Conservation (phyloP, 352 stramenopile genomes). For the Pythium sp. region DNA sequence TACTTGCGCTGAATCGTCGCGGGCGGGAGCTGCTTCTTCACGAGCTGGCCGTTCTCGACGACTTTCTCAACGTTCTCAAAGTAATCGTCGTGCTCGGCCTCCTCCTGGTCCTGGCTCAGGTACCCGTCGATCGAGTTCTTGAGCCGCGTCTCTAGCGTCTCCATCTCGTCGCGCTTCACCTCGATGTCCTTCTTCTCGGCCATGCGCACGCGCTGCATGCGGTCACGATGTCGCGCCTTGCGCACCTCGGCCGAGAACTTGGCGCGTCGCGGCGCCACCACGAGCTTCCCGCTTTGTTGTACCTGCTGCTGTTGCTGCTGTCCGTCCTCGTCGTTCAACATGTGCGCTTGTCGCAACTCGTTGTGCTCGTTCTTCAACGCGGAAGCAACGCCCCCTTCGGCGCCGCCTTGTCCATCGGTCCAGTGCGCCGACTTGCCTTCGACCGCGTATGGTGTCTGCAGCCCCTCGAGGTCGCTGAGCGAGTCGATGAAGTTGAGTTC, state of each 20-base stretch:
- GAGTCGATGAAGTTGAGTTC: slow-evolving; percentile 9
- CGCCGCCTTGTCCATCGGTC: background rate
- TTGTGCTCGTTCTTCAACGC: background rate
- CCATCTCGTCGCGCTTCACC: slow-evolving; percentile 34
- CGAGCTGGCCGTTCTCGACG: background rate
- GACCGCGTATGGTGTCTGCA: background rate
- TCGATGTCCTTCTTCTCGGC: slow-evolving; percentile 35
- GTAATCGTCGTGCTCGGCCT: slow-evolving; percentile 7
- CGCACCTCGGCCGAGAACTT: slow-evolving; percentile 25
- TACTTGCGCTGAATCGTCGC: slow-evolving; percentile 7
- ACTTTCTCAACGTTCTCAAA: background rate
- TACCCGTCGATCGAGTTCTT: slow-evolving; percentile 18
- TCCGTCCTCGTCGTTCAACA: background rate
- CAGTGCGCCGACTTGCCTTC: background rate
- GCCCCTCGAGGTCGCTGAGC: slow-evolving; percentile 10
- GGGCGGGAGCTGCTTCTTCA: background rate
- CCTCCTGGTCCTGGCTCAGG: slow-evolving; percentile 8
- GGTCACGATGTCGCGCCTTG: slow-evolving; percentile 30
- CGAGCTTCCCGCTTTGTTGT: background rate
- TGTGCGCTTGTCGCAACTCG: background rate
- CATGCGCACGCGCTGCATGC: slow-evolving; percentile 40
- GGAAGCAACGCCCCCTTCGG: background rate
- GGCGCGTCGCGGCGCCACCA: background rate
- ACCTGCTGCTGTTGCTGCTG: background rate
- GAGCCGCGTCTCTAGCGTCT: slow-evolving; percentile 27